phyloP scores from a whole-genome alignment of 345 rosid species.

The Salix arbutifolia region DNA sequence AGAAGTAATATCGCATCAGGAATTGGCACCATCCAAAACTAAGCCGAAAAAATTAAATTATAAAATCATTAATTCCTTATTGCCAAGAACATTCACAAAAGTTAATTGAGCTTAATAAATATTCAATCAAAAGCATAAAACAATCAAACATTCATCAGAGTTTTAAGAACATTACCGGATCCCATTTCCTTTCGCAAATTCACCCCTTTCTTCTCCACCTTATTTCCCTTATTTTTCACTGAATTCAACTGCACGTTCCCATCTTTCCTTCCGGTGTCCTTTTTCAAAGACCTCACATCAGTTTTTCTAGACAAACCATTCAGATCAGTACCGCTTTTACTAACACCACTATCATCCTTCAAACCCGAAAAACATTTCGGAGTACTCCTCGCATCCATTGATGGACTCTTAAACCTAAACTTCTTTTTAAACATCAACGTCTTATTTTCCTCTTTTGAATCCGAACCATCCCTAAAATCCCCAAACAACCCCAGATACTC shows the following conservation, averaged over 20 bases:
- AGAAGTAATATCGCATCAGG: background rate
- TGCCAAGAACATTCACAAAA: background rate
- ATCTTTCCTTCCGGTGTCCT: constrained; percentile 9
- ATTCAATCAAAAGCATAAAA: background rate
- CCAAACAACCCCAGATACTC: constrained; percentile 27
- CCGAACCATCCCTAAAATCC: constrained; percentile 11
- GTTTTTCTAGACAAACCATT: constrained; percentile 3
- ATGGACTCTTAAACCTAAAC: constrained; percentile 38
- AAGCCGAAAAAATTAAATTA: background rate
- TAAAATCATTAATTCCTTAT: background rate
- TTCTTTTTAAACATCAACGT: constrained; percentile 53
- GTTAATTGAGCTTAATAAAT: background rate
- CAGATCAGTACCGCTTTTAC: background rate
- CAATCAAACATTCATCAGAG: background rate
- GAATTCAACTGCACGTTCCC: background rate
- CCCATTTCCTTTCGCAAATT: constrained; percentile 17
- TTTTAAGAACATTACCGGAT: constrained; percentile 38
- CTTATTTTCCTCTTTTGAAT: constrained; percentile 20
- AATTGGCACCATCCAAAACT: background rate
- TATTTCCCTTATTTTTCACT: constrained; percentile 8
- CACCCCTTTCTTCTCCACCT: constrained; percentile 12
- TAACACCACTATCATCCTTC: background rate
- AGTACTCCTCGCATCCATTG: constrained; percentile 13
- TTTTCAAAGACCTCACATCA: background rate
- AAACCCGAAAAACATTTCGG: constrained; percentile 51